Percentiles rank a stretch among this genome's conserved stretches.
Conservation (phyloP, 2,329 filamentous ascomycete genomes). For the Aureobasidium sp. region DNA sequence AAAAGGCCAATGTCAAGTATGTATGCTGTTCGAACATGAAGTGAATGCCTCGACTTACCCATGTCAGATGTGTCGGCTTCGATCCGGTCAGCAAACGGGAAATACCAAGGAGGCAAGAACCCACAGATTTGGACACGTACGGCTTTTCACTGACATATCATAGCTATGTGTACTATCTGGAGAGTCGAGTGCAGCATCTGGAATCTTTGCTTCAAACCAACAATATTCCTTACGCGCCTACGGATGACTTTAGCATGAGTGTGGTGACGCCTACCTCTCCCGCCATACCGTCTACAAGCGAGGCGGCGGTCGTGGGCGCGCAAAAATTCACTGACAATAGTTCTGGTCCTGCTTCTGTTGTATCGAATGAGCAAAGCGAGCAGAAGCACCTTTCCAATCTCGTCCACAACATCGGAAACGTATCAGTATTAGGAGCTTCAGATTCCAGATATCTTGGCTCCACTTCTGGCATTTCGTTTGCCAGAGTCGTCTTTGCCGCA, state of each 20-base stretch:
- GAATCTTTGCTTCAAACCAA: constrained; percentile 67
- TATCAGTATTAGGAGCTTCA: constrained; percentile 68
- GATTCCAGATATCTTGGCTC: constrained; percentile 78
- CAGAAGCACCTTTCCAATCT: constrained; percentile 58
- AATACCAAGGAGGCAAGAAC: constrained; percentile 65
- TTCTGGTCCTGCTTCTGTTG: not conserved
- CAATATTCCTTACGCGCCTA: constrained; percentile 63
- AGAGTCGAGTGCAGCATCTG: constrained; percentile 76
- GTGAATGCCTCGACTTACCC: not conserved
- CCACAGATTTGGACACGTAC: not conserved
- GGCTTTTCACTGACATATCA: constrained; percentile 8
- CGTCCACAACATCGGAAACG: constrained; percentile 64
- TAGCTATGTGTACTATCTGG: constrained; percentile 91
- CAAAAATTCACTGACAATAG: not conserved
- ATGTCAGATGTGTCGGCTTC: constrained; percentile 68
- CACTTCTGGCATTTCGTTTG: constrained; percentile 87
- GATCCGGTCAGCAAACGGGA: constrained; percentile 95
- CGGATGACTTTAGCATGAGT: constrained; percentile 52
- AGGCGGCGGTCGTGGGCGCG: not conserved
- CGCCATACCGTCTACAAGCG: not conserved
- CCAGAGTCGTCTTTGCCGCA: constrained; percentile 85
- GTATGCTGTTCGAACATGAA: not conserved
- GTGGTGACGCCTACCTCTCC: constrained; percentile 14
- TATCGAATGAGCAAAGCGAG: constrained; percentile 44
- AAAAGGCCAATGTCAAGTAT: constrained; percentile 73